Evolutionary conservation across 2,329 filamentous ascomycete species (phyloP).

Genomic region (Fonsecaea monophora): DNA sequence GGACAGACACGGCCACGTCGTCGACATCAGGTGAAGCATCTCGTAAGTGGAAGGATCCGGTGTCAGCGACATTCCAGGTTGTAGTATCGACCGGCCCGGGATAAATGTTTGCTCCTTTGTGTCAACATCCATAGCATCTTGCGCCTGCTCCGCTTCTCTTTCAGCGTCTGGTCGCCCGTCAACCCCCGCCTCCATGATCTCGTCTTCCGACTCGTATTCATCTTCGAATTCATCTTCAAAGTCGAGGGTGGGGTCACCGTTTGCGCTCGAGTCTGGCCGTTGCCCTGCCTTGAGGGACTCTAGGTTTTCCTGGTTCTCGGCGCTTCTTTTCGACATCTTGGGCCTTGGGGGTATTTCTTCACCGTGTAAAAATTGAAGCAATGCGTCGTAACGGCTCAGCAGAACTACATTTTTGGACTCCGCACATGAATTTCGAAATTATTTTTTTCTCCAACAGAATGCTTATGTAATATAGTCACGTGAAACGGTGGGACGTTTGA

Average conservation of each 20-base stretch:
- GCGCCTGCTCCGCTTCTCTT: slow-evolving; percentile 85
- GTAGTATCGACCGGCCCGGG: slow-evolving; percentile 88
- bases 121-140: slow-evolving; percentile 90
- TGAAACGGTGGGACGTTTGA: not conserved
- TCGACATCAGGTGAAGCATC: slow-evolving; percentile 93
- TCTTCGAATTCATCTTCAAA: slow-evolving; percentile 87
- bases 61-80: slow-evolving; percentile 85
- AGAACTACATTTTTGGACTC: slow-evolving; percentile 8
- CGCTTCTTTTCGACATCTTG: slow-evolving; percentile 66
- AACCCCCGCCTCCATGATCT: slow-evolving; percentile 92
- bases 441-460: slow-evolving; percentile 23
- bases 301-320: slow-evolving; percentile 59
- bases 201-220: slow-evolving; percentile 91
- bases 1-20: slow-evolving; percentile 95
- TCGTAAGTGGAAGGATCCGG: slow-evolving; percentile 95
- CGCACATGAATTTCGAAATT: slow-evolving; percentile 21
- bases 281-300: slow-evolving; percentile 68
- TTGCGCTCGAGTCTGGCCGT: slow-evolving; percentile 59
- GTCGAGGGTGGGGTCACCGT: slow-evolving; percentile 58
- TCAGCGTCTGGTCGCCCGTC: slow-evolving; percentile 92
- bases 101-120: slow-evolving; percentile 84
- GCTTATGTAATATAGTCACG: slow-evolving; percentile 23
- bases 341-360: not conserved
- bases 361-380: not conserved
- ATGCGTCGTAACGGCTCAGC: not conserved